Evolutionary conservation across 2,329 filamentous ascomycete genomes (phyloP).

Genomic region (Fusarium beomiforme): DNA sequence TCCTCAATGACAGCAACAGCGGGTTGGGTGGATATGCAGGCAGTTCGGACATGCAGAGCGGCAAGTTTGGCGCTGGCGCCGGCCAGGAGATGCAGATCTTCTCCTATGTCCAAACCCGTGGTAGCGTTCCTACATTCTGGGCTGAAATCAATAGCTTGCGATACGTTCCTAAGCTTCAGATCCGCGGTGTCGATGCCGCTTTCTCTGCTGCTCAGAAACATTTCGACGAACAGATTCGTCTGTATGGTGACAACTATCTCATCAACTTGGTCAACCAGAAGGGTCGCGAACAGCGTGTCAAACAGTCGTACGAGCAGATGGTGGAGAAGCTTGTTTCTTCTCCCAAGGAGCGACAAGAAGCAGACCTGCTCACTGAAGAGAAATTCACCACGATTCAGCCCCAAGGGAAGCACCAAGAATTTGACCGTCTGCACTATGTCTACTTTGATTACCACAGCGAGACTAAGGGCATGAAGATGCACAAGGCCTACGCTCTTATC

Average conservation of each 20-base stretch:
- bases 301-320: constrained; percentile 93
- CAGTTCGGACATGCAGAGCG: constrained; percentile 78
- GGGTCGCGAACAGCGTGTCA: constrained; percentile 87
- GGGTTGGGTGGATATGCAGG: constrained; percentile 84
- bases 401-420: constrained; percentile 66
- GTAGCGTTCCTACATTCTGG: constrained; percentile 96
- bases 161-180: constrained; percentile 90
- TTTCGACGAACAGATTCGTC: constrained; percentile 90
- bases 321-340: constrained; percentile 78
- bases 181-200: constrained; percentile 85
- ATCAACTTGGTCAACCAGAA: constrained; percentile 98
- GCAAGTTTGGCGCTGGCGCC: constrained; percentile 66
- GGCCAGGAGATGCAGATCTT: constrained; percentile 86
- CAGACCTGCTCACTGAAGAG: constrained; percentile 75
- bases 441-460: constrained; percentile 99
- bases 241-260: constrained; percentile 97
- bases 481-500: constrained; percentile 87
- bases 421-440: constrained; percentile 91
- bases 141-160: constrained; percentile 92
- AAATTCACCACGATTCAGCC: constrained; percentile 83
- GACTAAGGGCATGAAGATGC: constrained; percentile 94
- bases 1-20: constrained; percentile 83
- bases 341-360: constrained; percentile 71
- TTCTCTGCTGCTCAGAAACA: constrained; percentile 83
- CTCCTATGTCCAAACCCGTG: constrained; percentile 95